Percentiles rank a stretch among this genome's conserved stretches.
Evolutionary conservation across 495 filamentous ascomycete species (phyloP).

Genomic region (Penicillium lagena): DNA sequence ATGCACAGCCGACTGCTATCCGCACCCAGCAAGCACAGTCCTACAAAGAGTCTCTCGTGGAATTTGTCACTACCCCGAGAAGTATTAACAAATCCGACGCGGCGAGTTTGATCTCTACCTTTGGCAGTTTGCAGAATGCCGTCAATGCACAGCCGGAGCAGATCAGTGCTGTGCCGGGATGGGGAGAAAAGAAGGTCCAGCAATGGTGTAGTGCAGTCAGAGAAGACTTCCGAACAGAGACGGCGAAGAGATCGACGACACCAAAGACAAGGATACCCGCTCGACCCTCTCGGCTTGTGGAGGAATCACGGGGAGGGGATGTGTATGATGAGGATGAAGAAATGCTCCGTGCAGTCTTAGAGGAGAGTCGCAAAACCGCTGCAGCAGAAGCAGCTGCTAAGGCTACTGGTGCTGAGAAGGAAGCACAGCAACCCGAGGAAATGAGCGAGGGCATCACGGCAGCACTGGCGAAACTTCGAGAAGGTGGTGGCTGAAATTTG

Average conservation of each 20-base stretch:
- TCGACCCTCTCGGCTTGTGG: conserved; percentile 10
- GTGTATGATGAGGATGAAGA: conserved; percentile 18
- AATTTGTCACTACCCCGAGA: conserved; percentile 85
- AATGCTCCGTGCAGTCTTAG: conserved; percentile 13
- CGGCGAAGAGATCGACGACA: conserved; percentile 51
- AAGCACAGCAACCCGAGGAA: conserved; percentile 5
- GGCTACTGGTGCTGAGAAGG: not conserved
- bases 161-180: conserved; percentile 72
- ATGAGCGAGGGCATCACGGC: conserved; percentile 21
- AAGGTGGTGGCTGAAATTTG: not conserved
- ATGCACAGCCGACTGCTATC: conserved; percentile 75
- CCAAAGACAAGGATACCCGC: conserved; percentile 7
- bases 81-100: conserved; percentile 94
- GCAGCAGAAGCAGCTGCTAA: conserved; percentile 2
- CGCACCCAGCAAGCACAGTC: conserved; percentile 72
- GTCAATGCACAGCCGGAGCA: conserved; percentile 85
- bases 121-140: conserved; percentile 79
- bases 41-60: conserved; percentile 84
- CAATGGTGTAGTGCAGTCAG: conserved; percentile 74
- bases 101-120: conserved; percentile 75
- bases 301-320: conserved; percentile 27
- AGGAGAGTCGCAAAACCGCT: conserved; percentile 4
- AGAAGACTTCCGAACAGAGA: conserved; percentile 74
- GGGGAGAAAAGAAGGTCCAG: conserved; percentile 92
- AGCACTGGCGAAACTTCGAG: conserved; percentile 15